Evolutionary conservation across 2,329 filamentous ascomycete genomes (phyloP), one percentile per base, ranked within the genome.

Genomic region (Colletotrichum coccodes): DNA sequence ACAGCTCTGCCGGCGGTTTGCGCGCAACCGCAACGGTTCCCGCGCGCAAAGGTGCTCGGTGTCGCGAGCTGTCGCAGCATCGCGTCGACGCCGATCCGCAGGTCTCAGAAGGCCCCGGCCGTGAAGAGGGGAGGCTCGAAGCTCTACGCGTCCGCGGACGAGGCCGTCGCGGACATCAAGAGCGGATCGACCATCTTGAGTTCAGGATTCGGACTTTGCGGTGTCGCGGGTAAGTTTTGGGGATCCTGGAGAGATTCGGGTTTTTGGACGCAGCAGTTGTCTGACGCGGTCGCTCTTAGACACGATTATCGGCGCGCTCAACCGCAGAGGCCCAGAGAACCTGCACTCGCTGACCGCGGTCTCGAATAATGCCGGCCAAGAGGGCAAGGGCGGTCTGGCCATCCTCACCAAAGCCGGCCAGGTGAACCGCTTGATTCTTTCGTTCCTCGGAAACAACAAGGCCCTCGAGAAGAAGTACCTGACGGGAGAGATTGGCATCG

Each of bases 141-240:
- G 73, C 73, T 88, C 1, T 87, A 80, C 72, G 76, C 76, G 3
- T 87, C 84, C 4, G 91, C 91, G 21, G 90, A 91, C 71, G 88
- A 88, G 47, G 92, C 92, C 6, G 87, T 94, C 46, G 87, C 88
- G 3, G 92, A 94, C 75, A 82, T 95, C 64, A 84, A 90, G 76
- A 91, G 91, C 73, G 89, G 92, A 62, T 90, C 89, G 12, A 92
- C 89, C 0, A 84, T 95, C 40, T 83, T 95, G 63, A 94, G 92
- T 76, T 91, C 92, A 18, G 93, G 93, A 1, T 95, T 95, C 77
- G 93, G 93, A n/a, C 86, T 95, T 14, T 95, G 92, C 73, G 93
- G 93, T 72, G 91, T 94, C 21, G 89, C 90, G 62, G 88, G 89
- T 90, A 80, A 62, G 82, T 74, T 57, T 14, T 4, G 21, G 23